These are phyloP conservation scores for Ambispora gerdemannii DNA, from an alignment of 192 early-diverging fungal genomes.

Conservation along the genomic window DNA sequence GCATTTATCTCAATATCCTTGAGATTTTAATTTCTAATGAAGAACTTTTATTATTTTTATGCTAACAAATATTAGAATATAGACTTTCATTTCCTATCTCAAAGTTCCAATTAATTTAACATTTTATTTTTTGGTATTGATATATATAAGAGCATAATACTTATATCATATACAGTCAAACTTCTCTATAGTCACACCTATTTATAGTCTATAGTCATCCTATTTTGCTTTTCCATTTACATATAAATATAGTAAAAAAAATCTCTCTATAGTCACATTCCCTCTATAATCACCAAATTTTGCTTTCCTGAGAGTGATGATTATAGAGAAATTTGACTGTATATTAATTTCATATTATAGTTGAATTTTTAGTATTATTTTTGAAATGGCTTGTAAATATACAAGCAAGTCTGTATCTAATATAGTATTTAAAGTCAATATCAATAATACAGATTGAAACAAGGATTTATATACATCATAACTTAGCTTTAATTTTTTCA, in stretches of 20 bases:
- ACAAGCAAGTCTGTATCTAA: slow-evolving; percentile 7
- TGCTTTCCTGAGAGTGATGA: too few relatives aligned
- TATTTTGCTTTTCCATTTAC: too few relatives aligned
- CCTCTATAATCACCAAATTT: too few relatives aligned
- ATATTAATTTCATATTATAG: slow-evolving; percentile 7
- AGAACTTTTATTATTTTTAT: not conserved
- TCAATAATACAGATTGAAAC: not conserved
- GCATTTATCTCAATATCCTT: not conserved
- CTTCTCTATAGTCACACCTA: too few relatives aligned
- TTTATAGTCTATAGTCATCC: too few relatives aligned
- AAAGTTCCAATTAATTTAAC: slow-evolving; percentile 10
- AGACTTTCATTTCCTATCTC: slow-evolving; percentile 11
- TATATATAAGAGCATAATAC: slow-evolving; percentile 9
- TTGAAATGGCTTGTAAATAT: slow-evolving; percentile 7
- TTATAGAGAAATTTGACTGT: too few relatives aligned
- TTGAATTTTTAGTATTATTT: slow-evolving; percentile 22
- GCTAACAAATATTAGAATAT: slow-evolving; percentile 22
- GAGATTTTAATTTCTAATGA: slow-evolving; percentile 12
- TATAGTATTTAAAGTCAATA: slow-evolving; percentile 20
- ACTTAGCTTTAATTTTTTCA: not conserved
- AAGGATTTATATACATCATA: slow-evolving; percentile 20
- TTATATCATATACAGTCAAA: slow-evolving; percentile 18
- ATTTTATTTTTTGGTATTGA: slow-evolving; percentile 23
- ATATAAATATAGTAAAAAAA: too few relatives aligned
- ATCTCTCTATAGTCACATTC: too few relatives aligned